Conservation (phyloP, 2,329 filamentous ascomycete species). For the Epichloe typhina region DNA sequence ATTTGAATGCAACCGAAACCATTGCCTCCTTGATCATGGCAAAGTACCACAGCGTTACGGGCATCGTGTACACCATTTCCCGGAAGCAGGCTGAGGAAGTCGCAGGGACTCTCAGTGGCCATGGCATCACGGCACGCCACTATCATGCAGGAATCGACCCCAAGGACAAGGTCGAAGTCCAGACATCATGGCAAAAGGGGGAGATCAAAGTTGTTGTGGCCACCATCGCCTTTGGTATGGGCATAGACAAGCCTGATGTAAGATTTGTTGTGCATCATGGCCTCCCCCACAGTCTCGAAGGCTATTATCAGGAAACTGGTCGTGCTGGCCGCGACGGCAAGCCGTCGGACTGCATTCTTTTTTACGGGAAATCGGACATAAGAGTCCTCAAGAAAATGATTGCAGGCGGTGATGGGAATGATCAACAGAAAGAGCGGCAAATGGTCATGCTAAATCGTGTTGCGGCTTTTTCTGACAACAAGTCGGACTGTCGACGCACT, state of each 20-base stretch:
- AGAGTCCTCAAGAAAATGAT: conserved; percentile 68
- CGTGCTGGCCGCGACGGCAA: conserved; percentile 86
- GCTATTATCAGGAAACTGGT: conserved; percentile 96
- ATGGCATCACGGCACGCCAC: conserved; percentile 61
- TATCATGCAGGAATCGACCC: conserved; percentile 74
- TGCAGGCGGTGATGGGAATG: conserved; percentile 59
- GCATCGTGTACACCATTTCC: conserved; percentile 89
- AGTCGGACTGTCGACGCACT: conserved; percentile 71
- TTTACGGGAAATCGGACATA: conserved; percentile 71
- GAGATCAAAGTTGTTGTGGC: conserved; percentile 80
- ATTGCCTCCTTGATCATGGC: conserved; percentile 56
- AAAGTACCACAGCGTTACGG: conserved; percentile 59
- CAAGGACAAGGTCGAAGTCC: conserved; percentile 54
- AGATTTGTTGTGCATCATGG: conserved; percentile 92
- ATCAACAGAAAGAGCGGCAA: conserved; percentile 73
- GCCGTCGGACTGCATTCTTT: conserved; percentile 71
- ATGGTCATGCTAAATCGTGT: conserved; percentile 75
- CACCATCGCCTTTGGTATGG: conserved; percentile 98
- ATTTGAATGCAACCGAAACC: conserved; percentile 26
- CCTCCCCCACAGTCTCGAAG: conserved; percentile 86
- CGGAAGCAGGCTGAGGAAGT: conserved; percentile 71
- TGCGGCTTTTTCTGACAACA: conserved; percentile 79
- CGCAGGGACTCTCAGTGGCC: conserved; percentile 51
- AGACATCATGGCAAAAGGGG: conserved; percentile 77
- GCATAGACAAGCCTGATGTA: conserved; percentile 96